Evolutionary conservation across 2,329 filamentous ascomycete species (phyloP), one percentile per base, ranked within the genome.

Genomic region (Allantophomopsis lycopodina): DNA sequence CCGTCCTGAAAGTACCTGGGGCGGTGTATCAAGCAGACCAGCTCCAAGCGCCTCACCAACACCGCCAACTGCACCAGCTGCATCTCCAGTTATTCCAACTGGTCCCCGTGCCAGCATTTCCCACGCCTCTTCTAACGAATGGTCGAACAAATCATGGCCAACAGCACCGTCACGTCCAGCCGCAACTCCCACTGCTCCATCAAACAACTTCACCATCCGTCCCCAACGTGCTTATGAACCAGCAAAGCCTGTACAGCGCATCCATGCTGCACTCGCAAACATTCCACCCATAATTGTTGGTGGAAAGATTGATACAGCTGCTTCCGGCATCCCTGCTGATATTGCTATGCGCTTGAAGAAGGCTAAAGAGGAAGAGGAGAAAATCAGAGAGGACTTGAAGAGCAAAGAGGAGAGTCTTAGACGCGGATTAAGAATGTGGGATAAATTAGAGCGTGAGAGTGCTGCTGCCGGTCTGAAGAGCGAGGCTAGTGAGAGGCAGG

Each of bases 401-500:
- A 37, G 43, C 6, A 56, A 57, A 40, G 48, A 57, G 40, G 54
- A 55, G 39, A 54, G 51, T 14, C 36, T 57, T 15, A 49, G 50
- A 20, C 47, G 48, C 20, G 47, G 47, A 2, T 35, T 57, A n/a
- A 55, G 50, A 35, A 42, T 44, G 7, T 58, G 50, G 52, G 52
- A 56, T 44, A 51, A 46, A 31, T 42, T 57, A 30, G 52, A 50
- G 15, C 40, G 50, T 15, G 54, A 56, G 5, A 49, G 47, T 31
- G 38, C 40, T 3, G 44, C 44, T 13, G 50, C 50, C 48, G 52
- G 45, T 1, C 40, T 57, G 31, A 51, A 49, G 31, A 55, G 47
- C 15, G 53, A 58, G 17, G 42, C 57, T 31, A 57, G 53, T 37
- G 55, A 56, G 43, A 48, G 48, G 20, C 54, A 56, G 44, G 52